phyloP scores from a whole-genome alignment of 2,329 filamentous ascomycete species.

The Cordyceps javanica region DNA sequence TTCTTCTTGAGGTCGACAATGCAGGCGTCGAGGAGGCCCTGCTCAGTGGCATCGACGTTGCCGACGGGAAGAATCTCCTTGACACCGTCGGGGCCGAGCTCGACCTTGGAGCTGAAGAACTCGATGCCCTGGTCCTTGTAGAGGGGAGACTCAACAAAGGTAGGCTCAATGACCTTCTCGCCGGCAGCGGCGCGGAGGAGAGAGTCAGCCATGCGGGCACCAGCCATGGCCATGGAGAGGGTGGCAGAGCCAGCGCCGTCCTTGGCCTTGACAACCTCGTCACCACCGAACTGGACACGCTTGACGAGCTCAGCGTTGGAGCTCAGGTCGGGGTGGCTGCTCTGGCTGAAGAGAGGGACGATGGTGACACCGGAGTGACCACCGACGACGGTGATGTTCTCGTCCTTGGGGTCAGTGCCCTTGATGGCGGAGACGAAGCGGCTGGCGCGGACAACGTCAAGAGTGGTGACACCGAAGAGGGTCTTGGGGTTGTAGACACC shows the following conservation, averaged over 20 bases:
- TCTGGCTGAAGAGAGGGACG: conserved; percentile 94
- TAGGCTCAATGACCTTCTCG: conserved; percentile 92
- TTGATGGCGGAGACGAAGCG: conserved; percentile 97
- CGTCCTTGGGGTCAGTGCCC: conserved; percentile 79
- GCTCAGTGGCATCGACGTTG: conserved; percentile 75
- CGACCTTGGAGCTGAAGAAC: conserved; percentile 93
- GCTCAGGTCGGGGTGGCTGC: conserved; percentile 75
- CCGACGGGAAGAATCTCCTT: conserved; percentile 89
- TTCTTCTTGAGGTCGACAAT: conserved; percentile 85
- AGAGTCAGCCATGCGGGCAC: conserved; percentile 77
- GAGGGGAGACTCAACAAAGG: conserved; percentile 92
- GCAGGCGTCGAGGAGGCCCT: conserved; percentile 82
- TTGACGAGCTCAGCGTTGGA: conserved; percentile 76
- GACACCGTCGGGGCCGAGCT: conserved; percentile 94
- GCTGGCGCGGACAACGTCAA: conserved; percentile 95
- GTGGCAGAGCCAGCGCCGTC: conserved; percentile 95
- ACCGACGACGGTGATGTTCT: conserved; percentile 93
- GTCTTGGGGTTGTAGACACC: conserved; percentile 99
- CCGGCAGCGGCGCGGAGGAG: conserved; percentile 88
- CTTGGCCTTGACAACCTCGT: conserved; percentile 99
- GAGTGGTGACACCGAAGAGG: conserved; percentile 98
- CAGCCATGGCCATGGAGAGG: conserved; percentile 97
- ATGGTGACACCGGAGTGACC: conserved; percentile 98
- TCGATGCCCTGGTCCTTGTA: conserved; percentile 98
- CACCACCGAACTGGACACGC: conserved; percentile 97